These are phyloP conservation scores for Teunomyces tritomae DNA, from an alignment of 805 yeast species.

Conservation along the genomic window DNA sequence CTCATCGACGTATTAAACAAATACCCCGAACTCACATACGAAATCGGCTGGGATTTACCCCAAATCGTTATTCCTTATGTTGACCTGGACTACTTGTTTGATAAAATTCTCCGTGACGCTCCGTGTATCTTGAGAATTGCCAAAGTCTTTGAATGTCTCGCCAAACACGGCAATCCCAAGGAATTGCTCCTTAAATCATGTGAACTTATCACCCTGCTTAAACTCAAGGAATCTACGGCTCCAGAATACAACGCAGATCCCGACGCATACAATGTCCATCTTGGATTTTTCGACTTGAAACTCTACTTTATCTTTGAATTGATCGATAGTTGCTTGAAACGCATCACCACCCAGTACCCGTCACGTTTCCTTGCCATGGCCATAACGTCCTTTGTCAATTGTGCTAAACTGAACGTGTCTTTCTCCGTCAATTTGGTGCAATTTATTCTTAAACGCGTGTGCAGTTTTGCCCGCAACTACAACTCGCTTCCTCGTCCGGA, in stretches of 20 bases:
- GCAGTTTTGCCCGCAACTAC: slow-evolving; percentile 55
- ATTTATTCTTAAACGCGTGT: slow-evolving; percentile 57
- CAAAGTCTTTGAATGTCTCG: slow-evolving; percentile 59
- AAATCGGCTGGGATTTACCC: slow-evolving; percentile 94
- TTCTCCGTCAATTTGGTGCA: slow-evolving; percentile 14
- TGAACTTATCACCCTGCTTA: slow-evolving; percentile 50
- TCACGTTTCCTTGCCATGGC: slow-evolving; percentile 76
- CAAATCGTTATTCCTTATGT: slow-evolving; percentile 56
- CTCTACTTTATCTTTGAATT: slow-evolving; percentile 69
- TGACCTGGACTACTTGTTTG: slow-evolving; percentile 32
- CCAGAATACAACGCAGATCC: slow-evolving; percentile 7
- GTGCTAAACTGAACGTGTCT: slow-evolving; percentile 34
- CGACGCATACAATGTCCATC: slow-evolving; percentile 3
- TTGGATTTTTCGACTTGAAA: slow-evolving; percentile 49
- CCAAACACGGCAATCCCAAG: slow-evolving; percentile 73
- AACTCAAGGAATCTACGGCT: background rate
- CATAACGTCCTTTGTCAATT: slow-evolving; percentile 54
- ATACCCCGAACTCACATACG: slow-evolving; percentile 52
- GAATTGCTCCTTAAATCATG: slow-evolving; percentile 71
- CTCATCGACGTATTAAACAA: slow-evolving; percentile 43
- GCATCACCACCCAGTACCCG: slow-evolving; percentile 70
- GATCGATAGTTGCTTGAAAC: slow-evolving; percentile 52
- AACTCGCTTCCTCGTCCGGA: slow-evolving; percentile 41
- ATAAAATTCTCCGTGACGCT: slow-evolving; percentile 30
- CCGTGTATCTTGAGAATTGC: slow-evolving; percentile 40